Conservation (phyloP, 148 eudicot species). For the Suaeda aralocaspica region DNA sequence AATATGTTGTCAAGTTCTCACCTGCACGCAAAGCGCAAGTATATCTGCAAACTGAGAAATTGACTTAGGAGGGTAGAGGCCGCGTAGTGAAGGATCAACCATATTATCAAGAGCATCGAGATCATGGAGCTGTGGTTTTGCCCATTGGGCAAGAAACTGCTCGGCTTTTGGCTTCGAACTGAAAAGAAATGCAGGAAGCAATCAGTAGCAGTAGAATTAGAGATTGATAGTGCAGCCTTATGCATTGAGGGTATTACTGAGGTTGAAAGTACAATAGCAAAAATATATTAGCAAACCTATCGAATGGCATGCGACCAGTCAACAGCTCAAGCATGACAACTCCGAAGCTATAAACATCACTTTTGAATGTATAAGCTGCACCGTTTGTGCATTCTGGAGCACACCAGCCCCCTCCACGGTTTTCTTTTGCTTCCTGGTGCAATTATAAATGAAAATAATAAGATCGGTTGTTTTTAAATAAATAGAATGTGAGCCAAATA, state of each 20-base stretch:
- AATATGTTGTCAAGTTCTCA: too few species aligned
- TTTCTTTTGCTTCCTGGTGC: constrained; percentile 38
- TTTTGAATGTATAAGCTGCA: constrained; percentile 41
- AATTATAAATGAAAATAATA: neutral
- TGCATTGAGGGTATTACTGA: too few species aligned
- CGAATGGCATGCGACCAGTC: constrained; percentile 73
- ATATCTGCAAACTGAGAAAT: constrained; percentile 63
- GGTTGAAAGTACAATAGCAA: neutral
- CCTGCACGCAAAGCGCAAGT: constrained; percentile 60
- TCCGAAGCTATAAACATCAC: constrained; percentile 73
- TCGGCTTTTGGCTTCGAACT: constrained; percentile 51
- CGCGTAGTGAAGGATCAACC: constrained; percentile 68
- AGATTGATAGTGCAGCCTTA: neutral
- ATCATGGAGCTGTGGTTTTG: constrained; percentile 60
- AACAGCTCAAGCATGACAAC: constrained; percentile 69
- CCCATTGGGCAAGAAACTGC: constrained; percentile 63
- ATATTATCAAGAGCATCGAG: constrained; percentile 53
- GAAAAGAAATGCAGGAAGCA: constrained; percentile 3
- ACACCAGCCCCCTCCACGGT: constrained; percentile 41
- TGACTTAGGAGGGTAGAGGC: constrained; percentile 61
- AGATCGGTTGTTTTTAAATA: neutral
- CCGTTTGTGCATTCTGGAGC: constrained; percentile 54
- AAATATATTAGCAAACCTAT: constrained; percentile 38
- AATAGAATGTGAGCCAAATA: neutral
- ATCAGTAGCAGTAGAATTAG: neutral